phyloP scores from a whole-genome alignment of 2,329 filamentous ascomycete genomes.

The Sporothrix protearum region DNA sequence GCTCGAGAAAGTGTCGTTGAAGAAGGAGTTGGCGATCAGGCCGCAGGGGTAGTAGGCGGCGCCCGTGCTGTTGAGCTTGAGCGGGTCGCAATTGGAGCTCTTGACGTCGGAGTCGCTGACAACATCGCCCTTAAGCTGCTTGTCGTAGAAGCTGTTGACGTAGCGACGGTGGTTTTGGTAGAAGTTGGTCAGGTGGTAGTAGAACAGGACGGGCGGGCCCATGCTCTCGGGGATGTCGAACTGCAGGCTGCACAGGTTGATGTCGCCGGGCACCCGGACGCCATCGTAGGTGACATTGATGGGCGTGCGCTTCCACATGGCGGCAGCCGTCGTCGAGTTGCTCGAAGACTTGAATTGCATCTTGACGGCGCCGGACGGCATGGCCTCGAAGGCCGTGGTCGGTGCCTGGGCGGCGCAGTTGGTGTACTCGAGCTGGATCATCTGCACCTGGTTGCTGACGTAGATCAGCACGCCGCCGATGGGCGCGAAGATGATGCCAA shows the following conservation, averaged over 20 bases:
- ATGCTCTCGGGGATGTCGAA: slow-evolving; percentile 80
- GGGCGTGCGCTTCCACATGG: slow-evolving; percentile 43
- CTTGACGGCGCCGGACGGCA: slow-evolving; percentile 57
- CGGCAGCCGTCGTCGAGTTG: slow-evolving; percentile 35
- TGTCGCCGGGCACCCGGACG: slow-evolving; percentile 37
- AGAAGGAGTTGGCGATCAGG: slow-evolving; percentile 91
- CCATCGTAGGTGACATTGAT: slow-evolving; percentile 42
- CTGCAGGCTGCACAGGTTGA: slow-evolving; percentile 62
- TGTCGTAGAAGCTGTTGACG: slow-evolving; percentile 79
- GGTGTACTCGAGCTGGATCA: slow-evolving; percentile 88
- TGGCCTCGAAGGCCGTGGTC: slow-evolving; percentile 41
- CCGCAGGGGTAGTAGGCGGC: slow-evolving; percentile 91
- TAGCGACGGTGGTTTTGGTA: slow-evolving; percentile 99
- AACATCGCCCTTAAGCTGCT: slow-evolving; percentile 72
- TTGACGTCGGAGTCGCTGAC: slow-evolving; percentile 59
- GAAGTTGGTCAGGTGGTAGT: slow-evolving; percentile 95
- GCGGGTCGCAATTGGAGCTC: slow-evolving; percentile 69
- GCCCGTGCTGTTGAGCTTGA: slow-evolving; percentile 51
- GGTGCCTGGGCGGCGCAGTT: slow-evolving; percentile 62
- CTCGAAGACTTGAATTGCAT: slow-evolving; percentile 67
- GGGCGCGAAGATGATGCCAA: slow-evolving; percentile 89
- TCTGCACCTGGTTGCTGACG: slow-evolving; percentile 82
- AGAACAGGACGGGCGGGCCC: slow-evolving; percentile 79
- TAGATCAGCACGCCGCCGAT: slow-evolving; percentile 84
- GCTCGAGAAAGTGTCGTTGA: slow-evolving; percentile 83